phyloP scores from a whole-genome alignment of 768 basidiomycete genomes.

The Podaxis pistillaris region DNA sequence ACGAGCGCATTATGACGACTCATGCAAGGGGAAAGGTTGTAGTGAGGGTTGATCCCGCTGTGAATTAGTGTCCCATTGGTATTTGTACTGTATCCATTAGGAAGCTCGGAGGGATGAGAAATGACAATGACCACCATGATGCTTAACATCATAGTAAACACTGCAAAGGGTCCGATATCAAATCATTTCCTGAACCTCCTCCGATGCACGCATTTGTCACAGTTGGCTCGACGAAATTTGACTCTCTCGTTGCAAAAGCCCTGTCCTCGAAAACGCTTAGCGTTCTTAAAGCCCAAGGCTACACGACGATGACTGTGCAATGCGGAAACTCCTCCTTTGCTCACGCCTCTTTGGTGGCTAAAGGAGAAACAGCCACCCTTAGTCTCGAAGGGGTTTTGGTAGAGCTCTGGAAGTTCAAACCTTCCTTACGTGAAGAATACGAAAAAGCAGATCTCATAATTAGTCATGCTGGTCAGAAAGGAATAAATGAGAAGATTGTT shows the following conservation, averaged over 20 bases:
- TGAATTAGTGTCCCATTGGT: slow-evolving; percentile 7
- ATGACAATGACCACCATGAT: background rate
- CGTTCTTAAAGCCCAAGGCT: slow-evolving; percentile 54
- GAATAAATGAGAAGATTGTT: background rate
- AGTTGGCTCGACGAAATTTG: slow-evolving; percentile 88
- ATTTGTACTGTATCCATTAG: background rate
- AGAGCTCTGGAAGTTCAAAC: slow-evolving; percentile 72
- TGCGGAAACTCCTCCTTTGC: slow-evolving; percentile 68
- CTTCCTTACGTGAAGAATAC: slow-evolving; percentile 66
- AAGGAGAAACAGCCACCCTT: slow-evolving; percentile 26
- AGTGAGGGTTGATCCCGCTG: slow-evolving; percentile 40
- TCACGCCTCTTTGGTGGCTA: slow-evolving; percentile 26
- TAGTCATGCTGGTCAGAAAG: slow-evolving; percentile 83
- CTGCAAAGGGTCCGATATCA: background rate
- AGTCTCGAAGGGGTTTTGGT: slow-evolving; percentile 47
- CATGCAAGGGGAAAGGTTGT: slow-evolving; percentile 68
- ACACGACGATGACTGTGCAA: slow-evolving; percentile 66
- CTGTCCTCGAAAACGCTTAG: slow-evolving; percentile 58
- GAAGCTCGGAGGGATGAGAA: background rate
- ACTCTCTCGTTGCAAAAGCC: slow-evolving; percentile 61
- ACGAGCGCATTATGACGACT: slow-evolving; percentile 54
- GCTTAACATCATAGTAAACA: background rate
- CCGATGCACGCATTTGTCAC: slow-evolving; percentile 68
- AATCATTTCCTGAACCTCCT: background rate
- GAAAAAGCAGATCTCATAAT: slow-evolving; percentile 75